Evolutionary conservation across 208 protist genomes (phyloP), one percentile per base, ranked within the genome.

Genomic region (Acanthamoeba sp.): DNA sequence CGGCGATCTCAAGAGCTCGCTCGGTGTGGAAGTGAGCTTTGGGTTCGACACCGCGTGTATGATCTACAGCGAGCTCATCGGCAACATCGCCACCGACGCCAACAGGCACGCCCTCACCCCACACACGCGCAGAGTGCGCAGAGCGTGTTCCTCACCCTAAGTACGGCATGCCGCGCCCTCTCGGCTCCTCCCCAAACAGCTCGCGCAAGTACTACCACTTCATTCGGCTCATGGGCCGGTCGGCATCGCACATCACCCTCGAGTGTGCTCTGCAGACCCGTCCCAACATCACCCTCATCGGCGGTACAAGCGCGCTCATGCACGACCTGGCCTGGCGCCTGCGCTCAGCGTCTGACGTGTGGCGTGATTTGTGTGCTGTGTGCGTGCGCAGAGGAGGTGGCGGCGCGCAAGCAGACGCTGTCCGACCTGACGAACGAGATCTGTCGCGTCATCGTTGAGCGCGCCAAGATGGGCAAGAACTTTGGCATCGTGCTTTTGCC

Each of bases 151-250:
- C 10, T 48, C 42, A 48, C 42, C 3, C 42, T n/a, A n/a, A n/a
- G n/a, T n/a, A n/a, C n/a, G n/a, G n/a, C n/a, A n/a, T n/a, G 42
- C 42, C 42, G 6, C 42, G 42, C 10, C 6, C 6, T 48, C 42
- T 48, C 42, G n/a, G n/a, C n/a, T n/a, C 42, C 42, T 48, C 42
- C 40, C 42, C 4, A 24, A 7, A 96, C 95, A 62, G 92, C 93
- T 88, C 80, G n/a, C 89, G 92, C 45, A 97, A 97, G 71, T 97
- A 97, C 64, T 98, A 90, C 45, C 96, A 98, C 82, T 98, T 98
- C 80, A 95, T 98, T 59, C 89, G 96, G 16, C 40, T 98, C 10
- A 98, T 98, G 97, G 97, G 97, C 57, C 95, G 97, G 64, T 84
- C 95, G 52, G 96, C 97, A n/a, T 96, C 96, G 27, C 97, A 98